Base-by-base conservation (phyloP, 1,284 basidiomycete genomes). In the Xerocomus minutiporus region DNA sequence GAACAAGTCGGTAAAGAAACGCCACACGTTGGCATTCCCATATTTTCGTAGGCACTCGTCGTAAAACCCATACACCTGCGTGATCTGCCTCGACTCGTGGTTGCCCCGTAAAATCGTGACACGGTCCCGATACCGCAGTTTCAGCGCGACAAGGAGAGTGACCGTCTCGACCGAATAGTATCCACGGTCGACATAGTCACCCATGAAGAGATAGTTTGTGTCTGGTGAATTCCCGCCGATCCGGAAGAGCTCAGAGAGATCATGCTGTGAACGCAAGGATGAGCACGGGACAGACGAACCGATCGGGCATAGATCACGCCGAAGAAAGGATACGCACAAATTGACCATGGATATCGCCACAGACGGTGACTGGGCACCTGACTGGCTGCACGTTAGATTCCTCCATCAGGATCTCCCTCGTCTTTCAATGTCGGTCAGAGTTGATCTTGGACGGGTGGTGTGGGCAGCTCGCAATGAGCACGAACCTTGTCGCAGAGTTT, bases 141-240 rank as follows among this genome's bases (percentile, higher is more conserved):
- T 99, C 72, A 98, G 83, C 15, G 96, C 93, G 50, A 99, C 94
- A 51, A 99, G 88, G n/a, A 99, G 80, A 17, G 95, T 97, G 61
- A 99, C 95, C 1, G 96, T 99, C 76, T 99, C 96, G 50, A 99
- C 97, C 15, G 93, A 97, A 78, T 99, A 99, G 79, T 98, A 99
- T 28, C 96, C 96, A 67, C 97, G 87, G 78, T 99, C 97, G 62
- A 99, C 97, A 68, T 98, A 99, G 79, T 99, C 96, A 43, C 97
- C 97, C 97, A 99, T 99, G 80, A 99, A 99, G 62, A 99, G 89
- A 74, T 99, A 99, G 76, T 99, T 99, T 58, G 97, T 98, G 76
- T 99, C 97, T 54, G 96, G 97, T 41, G 95, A 98, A 78, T 98
- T 98, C 56, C 96, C 97, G 50, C 97, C 96, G 70, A 99, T 99